Evolutionary conservation across 1,284 basidiomycete species (phyloP), one percentile per base, ranked within the genome.

Genomic region (Farysia itapuensis): DNA sequence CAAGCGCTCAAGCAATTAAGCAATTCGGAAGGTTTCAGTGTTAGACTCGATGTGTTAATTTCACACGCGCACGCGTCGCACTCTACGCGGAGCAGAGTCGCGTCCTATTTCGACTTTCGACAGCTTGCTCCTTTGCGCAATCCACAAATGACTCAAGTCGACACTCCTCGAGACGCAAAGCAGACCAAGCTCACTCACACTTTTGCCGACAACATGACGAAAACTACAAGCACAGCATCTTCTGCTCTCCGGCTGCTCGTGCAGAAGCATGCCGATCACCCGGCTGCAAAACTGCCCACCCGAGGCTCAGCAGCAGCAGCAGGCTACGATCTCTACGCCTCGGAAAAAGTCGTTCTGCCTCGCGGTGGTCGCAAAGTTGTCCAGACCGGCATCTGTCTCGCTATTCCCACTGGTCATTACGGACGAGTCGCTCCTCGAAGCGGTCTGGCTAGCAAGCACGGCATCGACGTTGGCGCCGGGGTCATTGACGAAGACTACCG

Each of bases 401-500:
- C 92, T 12, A 88, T 98, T 1, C 95, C 95, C 1, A 79, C 81
- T 24, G 93, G 91, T 0, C 93, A 90, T 5, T 98, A 98, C 75
- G 94, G 93, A 47, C 88, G 95, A 37, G 88, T 98, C 49, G 94
- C 94, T 2, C 93, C 94, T 5, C 84, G 94, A 13, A 90, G 87
- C 70, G 94, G 94, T 5, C 84, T 97, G 14, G 93, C 94, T 4
- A 87, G 87, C 20, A 98, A 98, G 77, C 92, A 90, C 79, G 90
- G 91, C 82, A 96, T 98, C 54, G 89, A 95, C 76, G 93, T 90
- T 0, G 94, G 94, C 1, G 95, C 94, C 5, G 94, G 94, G 25
- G 94, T 98, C 15, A 85, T 98, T 47, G 95, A 98, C 65, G 87
- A 89, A 11, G 94, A 98, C 77, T 98, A 98, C 78, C 84, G 95